Base-by-base conservation (phyloP, 2,329 filamentous ascomycete species). In the Nothophoma quercina region DNA sequence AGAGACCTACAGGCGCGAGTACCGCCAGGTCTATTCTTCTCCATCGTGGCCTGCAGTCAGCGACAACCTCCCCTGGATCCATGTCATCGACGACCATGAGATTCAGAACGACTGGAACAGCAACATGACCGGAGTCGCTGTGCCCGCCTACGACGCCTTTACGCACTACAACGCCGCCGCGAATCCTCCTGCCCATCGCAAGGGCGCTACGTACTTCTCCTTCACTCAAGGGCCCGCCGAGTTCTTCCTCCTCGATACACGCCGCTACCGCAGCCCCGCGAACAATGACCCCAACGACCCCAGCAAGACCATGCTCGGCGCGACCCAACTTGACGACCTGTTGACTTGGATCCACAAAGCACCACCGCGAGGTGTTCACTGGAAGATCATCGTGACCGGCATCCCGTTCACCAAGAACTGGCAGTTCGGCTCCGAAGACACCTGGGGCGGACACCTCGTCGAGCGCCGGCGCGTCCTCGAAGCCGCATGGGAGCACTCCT, bases 351-450 rank as follows among this genome's bases (percentile, higher is more conserved):
- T 99, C 16, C 79, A 79, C 9, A 85, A 83, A 1, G 86, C 89
- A 0, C 89, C 91, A 58, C 88, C 90, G 0, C 78, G 79, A 23
- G 91, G 91, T 1, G 87, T 97, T 0, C 88, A 88, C 67, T 99
- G 95, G 93, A 98, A 98, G 78, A 87, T 99, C 64, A 80, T 99
- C 42, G 88, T 93, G 15, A 93, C 90, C 30, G 93, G 90, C 15
- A 89, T 98, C 5, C 95, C 95, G 0, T 96, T 99, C 71, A 98
- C 95, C 6, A 96, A 96, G 78, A 99, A 99, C 74, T 99, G 95
- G 93, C 88, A 86, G 19, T 85, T 96, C 59, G 93, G 95, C 59
- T 86, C 86, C 2, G 82, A 88, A 56, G 95, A 99, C 70, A 98
- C 95, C 0, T 99, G 95, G 95, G 91, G 91, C 38, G 93, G 93